Base-by-base conservation (phyloP, 176 grass and related monocot genomes). In the Musa schizocarpa region DNA sequence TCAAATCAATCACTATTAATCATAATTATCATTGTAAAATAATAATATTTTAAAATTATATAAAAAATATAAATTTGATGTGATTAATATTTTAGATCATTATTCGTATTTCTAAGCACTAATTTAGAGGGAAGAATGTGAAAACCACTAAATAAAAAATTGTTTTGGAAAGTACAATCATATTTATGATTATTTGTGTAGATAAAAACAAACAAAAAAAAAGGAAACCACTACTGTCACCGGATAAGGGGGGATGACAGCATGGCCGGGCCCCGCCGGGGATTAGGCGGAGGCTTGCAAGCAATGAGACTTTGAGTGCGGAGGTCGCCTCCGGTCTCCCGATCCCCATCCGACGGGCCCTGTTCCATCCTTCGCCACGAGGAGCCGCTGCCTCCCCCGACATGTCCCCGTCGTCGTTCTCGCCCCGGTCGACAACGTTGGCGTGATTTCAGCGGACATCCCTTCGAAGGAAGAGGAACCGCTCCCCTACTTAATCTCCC, bases 381-480 rank as follows among this genome's bases (percentile, higher is more conserved):
- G n/a, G 11, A 54, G 34, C 25, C 10, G 29, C 56, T 3, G 8
- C 53, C 22, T 3, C 3, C 16, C 43, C 12, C 19, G 23, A 56
- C 20, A 53, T 34, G 52, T 74, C 19, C 19, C 21, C 11, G 43
- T 50, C 68, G 43, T 19, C 72, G 14, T 29, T 21, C 0, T 74
- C 53, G 5, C 13, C 24, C 72, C 72, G 43, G 43, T 50, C 17
- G 27, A 50, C 22, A 48, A 8, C 48, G 23, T 34, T 63, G 2
- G 75, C 82, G 62, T 80, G 77, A 62, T 69, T 68, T 74, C 77
- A 27, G 54, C 55, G 29, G 54, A 52, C 56, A 56, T 80, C 63
- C 70, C 82, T 80, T 84, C 59, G 0, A 75, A 84, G 63, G 19
- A 56, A 79, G 48, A 55, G 68, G 20, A 27, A 56, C 74, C 49